A percentile compares a stretch with the other conserved stretches of the same genome.
Evolutionary conservation across 345 rosid genomes (phyloP).

Genomic region (Garcia nutans): DNA sequence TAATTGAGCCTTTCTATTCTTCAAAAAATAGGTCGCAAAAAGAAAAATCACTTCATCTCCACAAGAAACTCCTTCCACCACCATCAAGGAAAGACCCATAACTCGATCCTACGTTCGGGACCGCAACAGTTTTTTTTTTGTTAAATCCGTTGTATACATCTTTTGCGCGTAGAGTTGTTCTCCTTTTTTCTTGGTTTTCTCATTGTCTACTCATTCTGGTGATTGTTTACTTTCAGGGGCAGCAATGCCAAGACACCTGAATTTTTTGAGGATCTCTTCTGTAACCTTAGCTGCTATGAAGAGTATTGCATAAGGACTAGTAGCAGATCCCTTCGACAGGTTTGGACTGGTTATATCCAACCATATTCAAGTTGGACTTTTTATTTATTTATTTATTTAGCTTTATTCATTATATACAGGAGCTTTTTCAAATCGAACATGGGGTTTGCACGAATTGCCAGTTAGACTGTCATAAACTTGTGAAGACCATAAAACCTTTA

Average conservation of each 20-base stretch:
- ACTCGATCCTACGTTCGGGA: too few species aligned
- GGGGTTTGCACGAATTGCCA: conserved; percentile 83
- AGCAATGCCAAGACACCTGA: conserved; percentile 69
- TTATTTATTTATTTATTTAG: neutral
- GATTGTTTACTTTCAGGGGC: conserved; percentile 50
- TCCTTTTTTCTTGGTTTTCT: neutral
- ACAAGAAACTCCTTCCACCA: too few species aligned
- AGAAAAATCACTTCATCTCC: too few species aligned
- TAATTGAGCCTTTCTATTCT: too few species aligned
- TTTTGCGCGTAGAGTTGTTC: neutral
- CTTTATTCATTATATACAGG: conserved; percentile 45
- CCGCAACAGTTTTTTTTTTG: neutral
- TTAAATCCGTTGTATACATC: neutral
- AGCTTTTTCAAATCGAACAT: conserved; percentile 80
- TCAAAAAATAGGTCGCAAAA: too few species aligned
- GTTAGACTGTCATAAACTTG: conserved; percentile 84
- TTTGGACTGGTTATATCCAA: conserved; percentile 22
- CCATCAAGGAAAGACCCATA: too few species aligned
- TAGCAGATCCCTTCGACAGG: conserved; percentile 75
- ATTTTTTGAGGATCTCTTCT: conserved; percentile 95
- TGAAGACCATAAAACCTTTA: conserved; percentile 63
- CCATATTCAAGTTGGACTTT: neutral
- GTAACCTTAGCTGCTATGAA: conserved; percentile 78
- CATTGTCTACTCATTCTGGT: neutral
- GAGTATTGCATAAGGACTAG: conserved; percentile 87